Conservation (phyloP, 2,329 filamentous ascomycete genomes). For the Fusarium austroafricanum region DNA sequence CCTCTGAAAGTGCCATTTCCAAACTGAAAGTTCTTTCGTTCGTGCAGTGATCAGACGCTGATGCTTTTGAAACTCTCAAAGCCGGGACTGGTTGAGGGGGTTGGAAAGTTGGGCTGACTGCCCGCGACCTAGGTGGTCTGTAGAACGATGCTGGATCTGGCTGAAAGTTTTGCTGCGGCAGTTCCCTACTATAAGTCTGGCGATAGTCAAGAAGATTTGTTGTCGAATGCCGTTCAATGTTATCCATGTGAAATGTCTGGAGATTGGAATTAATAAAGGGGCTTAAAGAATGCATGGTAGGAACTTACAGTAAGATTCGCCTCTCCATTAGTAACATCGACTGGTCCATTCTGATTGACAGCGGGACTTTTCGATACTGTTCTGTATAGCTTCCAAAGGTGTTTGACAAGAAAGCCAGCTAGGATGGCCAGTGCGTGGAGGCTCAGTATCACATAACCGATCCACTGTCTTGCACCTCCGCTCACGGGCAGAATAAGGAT, state of each 20-base stretch:
- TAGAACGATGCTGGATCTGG: background rate
- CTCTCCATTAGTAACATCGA: no score
- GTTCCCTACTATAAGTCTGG: background rate
- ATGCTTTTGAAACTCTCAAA: rapidly evolving
- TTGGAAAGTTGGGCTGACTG: background rate
- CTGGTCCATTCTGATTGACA: background rate
- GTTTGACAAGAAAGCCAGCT: background rate
- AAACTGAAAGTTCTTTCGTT: background rate
- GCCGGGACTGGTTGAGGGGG: rapidly evolving
- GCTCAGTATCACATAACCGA: background rate
- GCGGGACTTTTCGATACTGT: no score
- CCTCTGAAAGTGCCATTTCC: background rate
- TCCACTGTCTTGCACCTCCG: background rate
- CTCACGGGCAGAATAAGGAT: background rate
- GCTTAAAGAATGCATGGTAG: no score
- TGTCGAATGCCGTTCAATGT: background rate
- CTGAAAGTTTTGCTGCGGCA: background rate
- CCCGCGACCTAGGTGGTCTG: background rate
- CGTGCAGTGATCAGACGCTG: rapidly evolving
- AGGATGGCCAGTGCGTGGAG: background rate
- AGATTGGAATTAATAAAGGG: no score
- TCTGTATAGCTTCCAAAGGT: background rate
- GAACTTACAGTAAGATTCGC: background rate
- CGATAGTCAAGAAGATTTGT: background rate
- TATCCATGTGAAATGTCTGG: background rate